Conservation (phyloP, 208 protist species). For the Endotrypanum monterogeii region DNA sequence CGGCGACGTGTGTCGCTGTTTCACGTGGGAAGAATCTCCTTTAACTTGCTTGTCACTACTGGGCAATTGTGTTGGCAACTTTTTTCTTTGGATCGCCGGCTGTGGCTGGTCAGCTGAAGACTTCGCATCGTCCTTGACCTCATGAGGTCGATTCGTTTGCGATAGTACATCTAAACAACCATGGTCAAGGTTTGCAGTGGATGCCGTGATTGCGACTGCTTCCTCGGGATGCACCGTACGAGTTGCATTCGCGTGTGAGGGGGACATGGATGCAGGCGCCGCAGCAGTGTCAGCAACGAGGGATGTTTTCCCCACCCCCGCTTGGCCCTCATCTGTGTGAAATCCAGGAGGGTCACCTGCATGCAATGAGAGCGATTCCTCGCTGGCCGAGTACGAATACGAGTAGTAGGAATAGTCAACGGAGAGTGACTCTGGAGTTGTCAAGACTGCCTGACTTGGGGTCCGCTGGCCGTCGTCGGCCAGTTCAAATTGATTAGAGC, state of each 20-base stretch:
- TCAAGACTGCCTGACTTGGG: background rate
- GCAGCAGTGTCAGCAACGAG: background rate
- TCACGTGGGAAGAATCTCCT: background rate
- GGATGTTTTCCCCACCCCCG: background rate
- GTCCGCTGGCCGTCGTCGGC: background rate
- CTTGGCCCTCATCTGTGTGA: background rate
- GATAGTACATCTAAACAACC: background rate
- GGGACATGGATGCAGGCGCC: background rate
- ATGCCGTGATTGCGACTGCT: too few species aligned
- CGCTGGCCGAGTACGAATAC: slow-evolving; percentile 17
- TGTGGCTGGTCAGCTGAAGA: background rate
- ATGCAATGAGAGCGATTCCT: background rate
- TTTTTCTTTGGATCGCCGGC: background rate
- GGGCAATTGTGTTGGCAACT: too few species aligned
- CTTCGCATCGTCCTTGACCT: background rate
- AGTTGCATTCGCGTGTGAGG: background rate
- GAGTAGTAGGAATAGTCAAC: slow-evolving; percentile 28
- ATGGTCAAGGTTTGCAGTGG: too few species aligned
- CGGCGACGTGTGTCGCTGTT: background rate
- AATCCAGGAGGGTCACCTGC: background rate
- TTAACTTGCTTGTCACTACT: too few species aligned
- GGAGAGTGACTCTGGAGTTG: background rate
- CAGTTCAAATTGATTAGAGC: background rate
- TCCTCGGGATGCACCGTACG: background rate
- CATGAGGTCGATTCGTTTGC: background rate